Conservation (phyloP, 2,329 filamentous ascomycete species). For the Fusarium hostae region DNA sequence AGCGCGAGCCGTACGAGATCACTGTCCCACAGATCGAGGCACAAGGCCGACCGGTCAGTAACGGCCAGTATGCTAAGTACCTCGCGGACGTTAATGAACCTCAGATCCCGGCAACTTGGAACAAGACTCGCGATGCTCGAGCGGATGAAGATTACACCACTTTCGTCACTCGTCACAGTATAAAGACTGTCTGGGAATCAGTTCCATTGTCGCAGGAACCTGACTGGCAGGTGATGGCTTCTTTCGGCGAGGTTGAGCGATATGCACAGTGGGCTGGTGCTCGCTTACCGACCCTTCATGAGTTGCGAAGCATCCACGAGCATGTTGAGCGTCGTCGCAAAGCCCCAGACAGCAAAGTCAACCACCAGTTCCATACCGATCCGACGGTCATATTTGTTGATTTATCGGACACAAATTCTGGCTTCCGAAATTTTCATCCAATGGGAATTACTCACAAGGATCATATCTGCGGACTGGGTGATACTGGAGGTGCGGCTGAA, state of each 20-base stretch:
- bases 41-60: constrained; percentile 25
- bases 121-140: background rate
- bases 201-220: constrained; percentile 8
- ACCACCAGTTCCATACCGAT: constrained; percentile 7
- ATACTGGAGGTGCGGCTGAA: constrained; percentile 29
- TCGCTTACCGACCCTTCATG: constrained; percentile 20
- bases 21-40: background rate
- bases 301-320: constrained; percentile 28
- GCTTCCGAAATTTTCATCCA: constrained; percentile 24
- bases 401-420: constrained; percentile 7
- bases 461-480: constrained; percentile 17
- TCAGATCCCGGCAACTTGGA: constrained; percentile 11
- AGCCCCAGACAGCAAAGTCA: constrained; percentile 1
- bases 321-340: background rate
- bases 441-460: constrained; percentile 6
- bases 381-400: constrained; percentile 8
- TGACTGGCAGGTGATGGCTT: constrained; percentile 27
- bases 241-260: constrained; percentile 21
- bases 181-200: constrained; percentile 21
- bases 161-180: constrained; percentile 5
- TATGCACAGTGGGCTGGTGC: constrained; percentile 20
- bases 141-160: background rate
- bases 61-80: constrained; percentile 19
- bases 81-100: background rate
- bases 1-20: constrained; percentile 20